These are phyloP conservation scores for Zygotorulaspora chibaensis DNA, from an alignment of 805 yeast species.

Conservation along the genomic window DNA sequence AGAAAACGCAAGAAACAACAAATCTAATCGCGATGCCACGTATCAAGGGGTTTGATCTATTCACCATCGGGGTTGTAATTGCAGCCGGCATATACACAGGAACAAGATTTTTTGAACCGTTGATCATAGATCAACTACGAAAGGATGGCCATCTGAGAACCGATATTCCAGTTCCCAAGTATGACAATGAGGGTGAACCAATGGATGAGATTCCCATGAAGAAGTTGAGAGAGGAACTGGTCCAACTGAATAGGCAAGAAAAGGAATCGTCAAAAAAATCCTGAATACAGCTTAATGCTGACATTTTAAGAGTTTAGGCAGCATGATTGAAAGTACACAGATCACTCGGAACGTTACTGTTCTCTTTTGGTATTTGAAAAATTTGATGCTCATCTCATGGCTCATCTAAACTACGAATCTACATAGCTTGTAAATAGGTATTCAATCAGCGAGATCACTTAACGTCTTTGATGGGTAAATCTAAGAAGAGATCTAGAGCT, in stretches of 20 bases:
- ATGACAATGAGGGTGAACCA: conserved; percentile 41
- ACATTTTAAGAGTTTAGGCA: too few species aligned
- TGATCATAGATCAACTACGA: conserved; percentile 60
- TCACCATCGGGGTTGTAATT: conserved; percentile 26
- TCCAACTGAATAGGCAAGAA: conserved; percentile 15
- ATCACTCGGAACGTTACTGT: neutral
- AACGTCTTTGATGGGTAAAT: conserved; percentile 56
- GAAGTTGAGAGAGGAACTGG: conserved; percentile 18
- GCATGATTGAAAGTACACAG: neutral
- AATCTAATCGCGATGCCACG: conserved; percentile 24
- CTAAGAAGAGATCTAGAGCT: conserved; percentile 60
- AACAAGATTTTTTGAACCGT: conserved; percentile 66
- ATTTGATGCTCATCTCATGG: conserved; percentile 16
- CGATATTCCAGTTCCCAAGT: conserved; percentile 55
- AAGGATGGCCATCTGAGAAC: conserved; percentile 61
- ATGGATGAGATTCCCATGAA: conserved; percentile 23
- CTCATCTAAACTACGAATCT: neutral
- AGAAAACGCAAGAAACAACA: neutral
- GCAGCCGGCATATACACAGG: conserved; percentile 46
- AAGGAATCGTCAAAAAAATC: conserved; percentile 6
- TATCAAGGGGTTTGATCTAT: conserved; percentile 28
- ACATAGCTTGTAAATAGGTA: conserved; percentile 2
- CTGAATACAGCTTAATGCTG: too few species aligned
- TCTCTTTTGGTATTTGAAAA: conserved; percentile 7
- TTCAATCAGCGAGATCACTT: neutral